These are phyloP conservation scores for Daldinia sp. DNA, from an alignment of 2,329 filamentous ascomycete species.

Conservation along the genomic window DNA sequence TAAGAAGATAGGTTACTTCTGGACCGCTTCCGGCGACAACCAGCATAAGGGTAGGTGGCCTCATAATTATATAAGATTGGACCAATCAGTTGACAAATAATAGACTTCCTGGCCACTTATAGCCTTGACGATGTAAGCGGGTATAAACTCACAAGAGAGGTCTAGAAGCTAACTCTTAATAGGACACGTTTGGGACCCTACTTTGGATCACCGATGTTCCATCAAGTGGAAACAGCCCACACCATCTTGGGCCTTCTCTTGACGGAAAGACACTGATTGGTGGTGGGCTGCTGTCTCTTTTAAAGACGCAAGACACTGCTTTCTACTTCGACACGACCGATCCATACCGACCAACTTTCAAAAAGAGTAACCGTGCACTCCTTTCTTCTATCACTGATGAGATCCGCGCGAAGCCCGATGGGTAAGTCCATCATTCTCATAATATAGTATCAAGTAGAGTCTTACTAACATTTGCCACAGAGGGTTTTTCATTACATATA, in stretches of 20 bases:
- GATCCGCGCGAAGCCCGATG: slow-evolving; percentile 72
- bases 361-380: slow-evolving; percentile 70
- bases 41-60: slow-evolving; percentile 57
- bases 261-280: slow-evolving; percentile 70
- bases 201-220: slow-evolving; percentile 70
- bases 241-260: slow-evolving; percentile 66
- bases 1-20: slow-evolving; percentile 76
- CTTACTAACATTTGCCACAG: slow-evolving; percentile 35
- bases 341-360: slow-evolving; percentile 69
- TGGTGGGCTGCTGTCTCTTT: slow-evolving; percentile 68
- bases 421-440: slow-evolving; percentile 53
- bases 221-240: slow-evolving; percentile 69
- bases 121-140: slow-evolving; percentile 67
- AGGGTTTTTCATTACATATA: slow-evolving; percentile 72
- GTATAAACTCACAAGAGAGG: not conserved
- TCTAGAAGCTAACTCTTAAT: slow-evolving; percentile 3
- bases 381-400: slow-evolving; percentile 72
- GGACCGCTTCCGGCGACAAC: slow-evolving; percentile 71
- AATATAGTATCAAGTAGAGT: too few species aligned
- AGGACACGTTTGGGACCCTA: slow-evolving; percentile 71
- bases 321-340: slow-evolving; percentile 72
- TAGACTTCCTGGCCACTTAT: slow-evolving; percentile 68
- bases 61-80: not conserved
- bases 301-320: slow-evolving; percentile 72
- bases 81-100: not conserved